Percentiles rank a stretch among this genome's conserved stretches.
phyloP scores from a whole-genome alignment of 2,329 filamentous ascomycete genomes.

The Aspergillus awamori region DNA sequence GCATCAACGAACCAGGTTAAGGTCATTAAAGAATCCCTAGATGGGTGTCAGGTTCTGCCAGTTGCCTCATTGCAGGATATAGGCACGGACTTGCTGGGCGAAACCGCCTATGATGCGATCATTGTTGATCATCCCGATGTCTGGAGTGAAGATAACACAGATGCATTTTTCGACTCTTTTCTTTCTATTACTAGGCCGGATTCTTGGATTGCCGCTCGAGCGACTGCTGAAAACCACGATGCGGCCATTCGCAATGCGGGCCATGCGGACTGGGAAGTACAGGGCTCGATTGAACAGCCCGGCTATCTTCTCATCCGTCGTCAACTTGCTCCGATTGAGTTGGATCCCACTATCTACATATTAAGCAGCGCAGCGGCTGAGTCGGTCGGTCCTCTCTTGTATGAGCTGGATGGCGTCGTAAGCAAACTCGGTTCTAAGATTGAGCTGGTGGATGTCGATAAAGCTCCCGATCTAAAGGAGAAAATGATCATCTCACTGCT shows the following conservation, averaged over 20 bases:
- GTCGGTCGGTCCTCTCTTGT: no score
- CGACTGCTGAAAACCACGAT: neutral
- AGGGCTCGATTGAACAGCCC: neutral
- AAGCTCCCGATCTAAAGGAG: slow-evolving; percentile 13
- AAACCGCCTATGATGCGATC: neutral
- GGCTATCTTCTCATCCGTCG: neutral
- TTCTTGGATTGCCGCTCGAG: neutral
- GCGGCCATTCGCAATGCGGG: neutral
- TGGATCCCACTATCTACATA: neutral
- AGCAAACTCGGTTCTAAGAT: neutral
- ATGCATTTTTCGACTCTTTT: neutral
- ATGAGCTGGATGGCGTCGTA: neutral
- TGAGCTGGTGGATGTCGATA: slow-evolving; percentile 12
- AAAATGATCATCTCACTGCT: slow-evolving; percentile 26
- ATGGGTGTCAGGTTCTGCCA: neutral
- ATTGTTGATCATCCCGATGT: neutral
- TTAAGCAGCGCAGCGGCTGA: neutral
- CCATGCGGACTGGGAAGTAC: neutral
- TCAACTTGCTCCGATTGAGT: neutral
- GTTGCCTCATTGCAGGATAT: neutral
- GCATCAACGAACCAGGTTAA: neutral
- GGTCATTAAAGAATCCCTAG: neutral
- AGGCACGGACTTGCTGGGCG: neutral
- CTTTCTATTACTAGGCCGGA: neutral
- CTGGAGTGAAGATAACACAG: neutral